Conservation (phyloP, 192 early-diverging fungal species). For the Diversispora epigaea region DNA sequence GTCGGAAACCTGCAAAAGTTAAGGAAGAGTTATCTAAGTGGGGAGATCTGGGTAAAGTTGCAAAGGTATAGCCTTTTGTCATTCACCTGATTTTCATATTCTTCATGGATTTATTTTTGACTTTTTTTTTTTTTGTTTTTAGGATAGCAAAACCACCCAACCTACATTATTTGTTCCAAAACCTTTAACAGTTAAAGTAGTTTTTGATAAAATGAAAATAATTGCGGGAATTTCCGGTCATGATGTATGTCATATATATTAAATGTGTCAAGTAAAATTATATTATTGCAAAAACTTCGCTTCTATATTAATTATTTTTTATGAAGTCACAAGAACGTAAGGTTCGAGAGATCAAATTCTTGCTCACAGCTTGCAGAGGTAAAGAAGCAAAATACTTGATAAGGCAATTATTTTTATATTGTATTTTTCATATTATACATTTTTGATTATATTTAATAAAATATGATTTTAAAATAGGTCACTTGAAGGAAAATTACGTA, state of each 20-base stretch:
- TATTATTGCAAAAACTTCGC: background rate
- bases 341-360: constrained; percentile 68
- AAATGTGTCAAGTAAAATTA: background rate
- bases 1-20: constrained; percentile 68
- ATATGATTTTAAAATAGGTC: constrained; percentile 48
- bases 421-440: background rate
- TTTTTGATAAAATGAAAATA: constrained; percentile 84
- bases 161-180: constrained; percentile 80
- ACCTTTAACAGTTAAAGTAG: constrained; percentile 72
- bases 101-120: background rate
- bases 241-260: constrained; percentile 46
- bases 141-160: constrained; percentile 79
- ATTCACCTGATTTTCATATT: background rate
- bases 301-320: background rate
- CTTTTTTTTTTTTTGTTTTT: background rate
- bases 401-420: constrained; percentile 44
- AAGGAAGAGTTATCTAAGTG: constrained; percentile 73
- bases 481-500: constrained; percentile 91
- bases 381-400: constrained; percentile 88
- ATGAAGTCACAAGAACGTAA: constrained; percentile 75
- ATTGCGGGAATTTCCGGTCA: constrained; percentile 81
- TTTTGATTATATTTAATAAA: background rate
- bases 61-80: constrained; percentile 51
- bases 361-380: constrained; percentile 73
- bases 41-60: constrained; percentile 92